Percentiles rank a stretch among this genome's conserved stretches.
Evolutionary conservation across 2,329 filamentous ascomycete genomes (phyloP).

Genomic region (Trichoderma sp.): DNA sequence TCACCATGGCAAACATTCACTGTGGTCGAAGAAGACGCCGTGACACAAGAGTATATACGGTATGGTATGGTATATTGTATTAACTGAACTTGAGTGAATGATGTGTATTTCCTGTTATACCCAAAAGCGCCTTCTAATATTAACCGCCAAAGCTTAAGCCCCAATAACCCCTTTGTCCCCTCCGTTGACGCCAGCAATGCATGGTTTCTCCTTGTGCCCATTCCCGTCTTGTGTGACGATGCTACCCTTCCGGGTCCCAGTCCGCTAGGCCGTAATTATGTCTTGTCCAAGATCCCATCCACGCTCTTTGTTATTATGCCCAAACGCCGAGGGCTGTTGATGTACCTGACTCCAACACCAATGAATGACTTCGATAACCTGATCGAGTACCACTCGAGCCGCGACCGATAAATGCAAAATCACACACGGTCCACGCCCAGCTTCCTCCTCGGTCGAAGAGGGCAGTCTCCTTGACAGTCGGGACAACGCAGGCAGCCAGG

Average conservation of each 20-base stretch:
- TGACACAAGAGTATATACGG: background rate
- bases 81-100: background rate
- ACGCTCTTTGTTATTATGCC: background rate
- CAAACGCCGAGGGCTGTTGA: background rate
- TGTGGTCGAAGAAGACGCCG: background rate
- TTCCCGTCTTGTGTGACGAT: conserved; percentile 8
- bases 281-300: background rate
- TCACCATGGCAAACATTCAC: background rate
- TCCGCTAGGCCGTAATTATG: background rate
- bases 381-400: background rate
- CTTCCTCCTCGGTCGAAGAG: conserved; percentile 35
- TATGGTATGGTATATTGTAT: background rate
- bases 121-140: background rate
- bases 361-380: too few species aligned
- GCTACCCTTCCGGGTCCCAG: background rate
- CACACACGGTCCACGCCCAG: conserved; percentile 21
- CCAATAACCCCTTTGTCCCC: background rate
- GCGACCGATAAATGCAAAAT: background rate
- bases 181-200: conserved; percentile 9
- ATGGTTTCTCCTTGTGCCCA: background rate
- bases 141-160: background rate
- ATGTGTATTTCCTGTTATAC: background rate
- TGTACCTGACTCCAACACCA: background rate
- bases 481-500: conserved; percentile 35
- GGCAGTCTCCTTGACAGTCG: conserved; percentile 36